Evolutionary conservation across 768 basidiomycete species (phyloP), one percentile per base, ranked within the genome.

Genomic region (Tricholomella constricta): DNA sequence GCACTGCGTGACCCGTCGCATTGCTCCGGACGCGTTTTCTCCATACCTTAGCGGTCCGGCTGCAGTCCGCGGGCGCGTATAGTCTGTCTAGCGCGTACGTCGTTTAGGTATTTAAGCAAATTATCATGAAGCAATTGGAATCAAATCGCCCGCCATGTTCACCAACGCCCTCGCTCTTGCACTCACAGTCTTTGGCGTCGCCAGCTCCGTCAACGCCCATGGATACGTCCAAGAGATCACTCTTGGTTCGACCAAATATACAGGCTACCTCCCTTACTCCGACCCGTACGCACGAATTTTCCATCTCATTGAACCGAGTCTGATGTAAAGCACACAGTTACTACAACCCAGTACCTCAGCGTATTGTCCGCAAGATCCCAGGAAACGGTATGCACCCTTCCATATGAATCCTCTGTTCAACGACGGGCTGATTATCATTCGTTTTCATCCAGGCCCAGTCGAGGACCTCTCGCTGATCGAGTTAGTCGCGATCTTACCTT

Each of bases 171-270:
- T 60, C 45, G 35, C 52, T 6, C 23, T 59, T n/a, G 52, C 52
- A 6, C 32, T 54, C 31, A 55, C 55, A n/a, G 20, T 59, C 14
- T 49, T 56, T 22, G 45, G 45, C 19, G 31, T 64, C 17, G 38
- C 59, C 45, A 44, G 22, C 14, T 59, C 42, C 29, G 66, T 66
- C 6, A 51, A 56, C 23, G 65, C 57, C 9, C 75, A 75, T 50
- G 73, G 74, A 46, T 75, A 75, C 56, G 72, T 75, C 27, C 68
- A 73, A 45, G 66, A 72, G 51, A 60, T 72, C 17, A 68, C 65
- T 23, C 53, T 72, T n/a, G 72, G 70, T 8, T 64, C 67, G 9
- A 63, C 60, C 2, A 65, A 62, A 11, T 70, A 72, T 38, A 65
- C 71, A 5, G 75, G 74, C 4, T 74, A 70, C 37, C 60, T 71